Conservation (phyloP, 805 yeast genomes). For the Spathaspora arborariae region DNA sequence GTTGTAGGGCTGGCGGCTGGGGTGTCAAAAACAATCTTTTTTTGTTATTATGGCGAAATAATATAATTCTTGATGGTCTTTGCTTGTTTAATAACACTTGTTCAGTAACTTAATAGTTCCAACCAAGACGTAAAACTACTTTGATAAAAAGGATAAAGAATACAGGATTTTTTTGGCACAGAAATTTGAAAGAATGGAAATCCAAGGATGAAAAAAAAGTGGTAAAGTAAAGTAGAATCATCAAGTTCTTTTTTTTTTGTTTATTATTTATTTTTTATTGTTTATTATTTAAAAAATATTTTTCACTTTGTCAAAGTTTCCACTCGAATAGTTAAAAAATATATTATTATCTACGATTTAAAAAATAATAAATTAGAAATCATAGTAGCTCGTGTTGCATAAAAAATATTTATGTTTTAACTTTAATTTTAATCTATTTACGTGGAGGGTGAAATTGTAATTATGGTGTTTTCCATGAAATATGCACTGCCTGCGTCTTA, state of each 20-base stretch:
- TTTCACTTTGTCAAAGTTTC: slow-evolving; percentile 1
- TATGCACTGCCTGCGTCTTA: too few species aligned
- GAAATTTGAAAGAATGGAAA: slow-evolving; percentile 3
- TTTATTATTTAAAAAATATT: not conserved
- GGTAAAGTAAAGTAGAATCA: slow-evolving; percentile 1
- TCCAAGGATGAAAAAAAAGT: slow-evolving; percentile 1
- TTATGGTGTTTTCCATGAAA: too few species aligned
- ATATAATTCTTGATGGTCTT: not conserved
- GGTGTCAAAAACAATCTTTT: not conserved
- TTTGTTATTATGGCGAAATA: not conserved
- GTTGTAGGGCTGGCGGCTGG: not conserved
- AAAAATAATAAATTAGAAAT: not conserved
- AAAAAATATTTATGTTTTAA: not conserved
- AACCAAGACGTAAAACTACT: not conserved
- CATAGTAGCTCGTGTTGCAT: not conserved
- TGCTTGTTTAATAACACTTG: too few species aligned
- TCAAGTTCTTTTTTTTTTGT: slow-evolving; percentile 1
- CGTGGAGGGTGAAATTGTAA: not conserved
- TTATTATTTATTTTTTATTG: not conserved
- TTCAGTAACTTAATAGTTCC: too few species aligned
- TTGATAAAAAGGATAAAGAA: not conserved
- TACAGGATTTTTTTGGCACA: not conserved
- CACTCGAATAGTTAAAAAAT: not conserved
- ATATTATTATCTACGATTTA: slow-evolving; percentile 1
- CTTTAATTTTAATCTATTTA: not conserved